Base-by-base conservation (phyloP, 352 stramenopile genomes). In the Chrysophaeum taylorii region DNA sequence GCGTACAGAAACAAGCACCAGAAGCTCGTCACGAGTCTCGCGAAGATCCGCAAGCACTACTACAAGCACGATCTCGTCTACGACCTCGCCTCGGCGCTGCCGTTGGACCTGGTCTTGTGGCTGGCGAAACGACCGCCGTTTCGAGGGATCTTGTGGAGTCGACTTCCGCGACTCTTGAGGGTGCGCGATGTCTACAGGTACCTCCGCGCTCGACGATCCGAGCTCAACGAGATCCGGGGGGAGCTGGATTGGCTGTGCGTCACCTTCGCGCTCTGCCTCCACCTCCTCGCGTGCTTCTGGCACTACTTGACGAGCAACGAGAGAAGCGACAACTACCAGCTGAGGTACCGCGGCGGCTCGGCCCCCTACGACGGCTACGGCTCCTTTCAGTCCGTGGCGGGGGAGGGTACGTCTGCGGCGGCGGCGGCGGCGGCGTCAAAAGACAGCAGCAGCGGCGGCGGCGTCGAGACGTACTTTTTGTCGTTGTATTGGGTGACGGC, bases 231-330 rank as follows among this genome's bases (percentile, higher is more conserved):
- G 36, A 31, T 72, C 36, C 37, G 31, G 21, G 53, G 18, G 18
- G 69, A 73, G 23, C 36, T 73, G 14, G 37, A 64, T 21, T 27
- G 37, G 25, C 60, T 72, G n/a, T 43, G 36, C 38, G 41, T 73
- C 31, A 31, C n/a, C 14, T n/a, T 70, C 23, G 27, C 72, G 23
- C 36, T 68, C 35, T 41, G 68, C 43, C 42, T 75, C 4, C 70
- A 75, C 54, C 23, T 75, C 43, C 64, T 69, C 16, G 68, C 70
- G n/a, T 75, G 70, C 48, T n/a, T 73, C 57, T 75, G 70, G 70
- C 69, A 70, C 38, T 38, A 36, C 16, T 39, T 75, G 16, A 75
- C 70, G 25, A 43, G 52, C 29, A 41, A 53, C 33, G 25, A 64
- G 16, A 21, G 18, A 23, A 23, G 64, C 2, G 27, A 27, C 9